Evolutionary conservation across 345 rosid genomes (phyloP), one percentile per base, ranked within the genome.

Genomic region (Adansonia digitata): DNA sequence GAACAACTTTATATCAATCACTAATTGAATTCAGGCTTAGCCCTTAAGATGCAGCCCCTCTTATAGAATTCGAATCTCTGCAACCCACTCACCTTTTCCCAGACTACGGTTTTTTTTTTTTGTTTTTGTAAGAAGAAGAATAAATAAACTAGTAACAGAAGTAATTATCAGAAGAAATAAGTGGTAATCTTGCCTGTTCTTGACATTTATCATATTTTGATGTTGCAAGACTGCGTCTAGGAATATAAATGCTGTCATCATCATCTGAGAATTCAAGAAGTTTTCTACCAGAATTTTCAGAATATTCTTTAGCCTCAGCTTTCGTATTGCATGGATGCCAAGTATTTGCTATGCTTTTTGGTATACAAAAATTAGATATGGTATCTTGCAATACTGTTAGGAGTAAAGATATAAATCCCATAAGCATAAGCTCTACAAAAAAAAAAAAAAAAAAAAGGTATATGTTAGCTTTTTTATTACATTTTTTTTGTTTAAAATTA

Each of bases 371-470:
- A 14, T 56, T 12, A n/a, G 97, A 87, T 62, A 92, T 82, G 17
- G 75, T 53, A 11, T 12, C 73, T 85, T 83, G 84, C 4, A 62
- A 0, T 46, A 88, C 83, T 2, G 89, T 90, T 1, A 92, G 84
- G 49, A 92, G 82, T 52, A 92, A 77, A 7, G 97, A 92, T 84
- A 92, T 84, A 74, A 88, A 90, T 40, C 97, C 97, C 87, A 92
- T 35, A 24, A 92, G 83, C 97, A 92, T 87, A 64, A 92, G 77
- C 81, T 92, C 97, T 90, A 31, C 84, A 82, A 22, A 70, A 61
- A 42, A 5, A 20, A 66, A 14, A 46, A 27, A 29, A 57, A 24
- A 26, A 49, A n/a, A 49, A 49, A 59, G 37, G 60, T 17, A 61
- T 43, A 22, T 42, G 69, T 79, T 63, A 65, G 57, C 18, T 51